phyloP scores from a whole-genome alignment of 768 basidiomycete species.

The Lactarius evosmus region DNA sequence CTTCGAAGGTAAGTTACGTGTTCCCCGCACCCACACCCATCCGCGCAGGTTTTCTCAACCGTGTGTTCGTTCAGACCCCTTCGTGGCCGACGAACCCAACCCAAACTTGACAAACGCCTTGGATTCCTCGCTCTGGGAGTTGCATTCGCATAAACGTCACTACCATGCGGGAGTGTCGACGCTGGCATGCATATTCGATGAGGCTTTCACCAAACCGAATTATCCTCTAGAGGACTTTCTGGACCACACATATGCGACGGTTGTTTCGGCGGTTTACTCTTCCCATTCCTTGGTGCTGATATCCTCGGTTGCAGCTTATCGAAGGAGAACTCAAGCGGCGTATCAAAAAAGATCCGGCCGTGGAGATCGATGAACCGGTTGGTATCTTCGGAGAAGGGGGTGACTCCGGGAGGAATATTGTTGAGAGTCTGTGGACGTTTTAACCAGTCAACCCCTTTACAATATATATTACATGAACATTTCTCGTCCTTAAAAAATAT shows the following conservation, averaged over 20 bases:
- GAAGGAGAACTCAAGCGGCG: constrained; percentile 78
- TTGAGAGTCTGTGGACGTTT: constrained; percentile 38
- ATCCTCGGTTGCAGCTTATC: constrained; percentile 56
- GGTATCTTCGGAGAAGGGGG: constrained; percentile 24
- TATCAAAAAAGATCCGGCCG: constrained; percentile 73
- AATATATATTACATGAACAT: constrained; percentile 16
- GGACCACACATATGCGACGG: constrained; percentile 88
- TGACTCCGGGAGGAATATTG: constrained; percentile 32
- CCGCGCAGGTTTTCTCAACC: neutral
- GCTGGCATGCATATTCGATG: constrained; percentile 77
- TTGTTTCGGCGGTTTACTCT: constrained; percentile 37
- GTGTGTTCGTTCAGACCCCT: constrained; percentile 53
- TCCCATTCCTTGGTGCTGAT: constrained; percentile 3
- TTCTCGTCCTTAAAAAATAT: constrained; percentile 1
- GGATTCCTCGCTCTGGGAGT: constrained; percentile 90
- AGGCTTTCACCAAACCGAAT: constrained; percentile 90
- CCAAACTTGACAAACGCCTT: constrained; percentile 78
- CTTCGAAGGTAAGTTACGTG: constrained; percentile 8
- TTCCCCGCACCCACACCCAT: neutral
- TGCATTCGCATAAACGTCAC: constrained; percentile 72
- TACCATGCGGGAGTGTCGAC: constrained; percentile 89
- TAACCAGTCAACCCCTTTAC: constrained; percentile 6
- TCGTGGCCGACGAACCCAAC: constrained; percentile 59
- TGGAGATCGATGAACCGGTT: constrained; percentile 35
- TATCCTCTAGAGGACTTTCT: constrained; percentile 95